Base-by-base conservation (phyloP, 768 basidiomycete species). In the Kwoniella europaea region DNA sequence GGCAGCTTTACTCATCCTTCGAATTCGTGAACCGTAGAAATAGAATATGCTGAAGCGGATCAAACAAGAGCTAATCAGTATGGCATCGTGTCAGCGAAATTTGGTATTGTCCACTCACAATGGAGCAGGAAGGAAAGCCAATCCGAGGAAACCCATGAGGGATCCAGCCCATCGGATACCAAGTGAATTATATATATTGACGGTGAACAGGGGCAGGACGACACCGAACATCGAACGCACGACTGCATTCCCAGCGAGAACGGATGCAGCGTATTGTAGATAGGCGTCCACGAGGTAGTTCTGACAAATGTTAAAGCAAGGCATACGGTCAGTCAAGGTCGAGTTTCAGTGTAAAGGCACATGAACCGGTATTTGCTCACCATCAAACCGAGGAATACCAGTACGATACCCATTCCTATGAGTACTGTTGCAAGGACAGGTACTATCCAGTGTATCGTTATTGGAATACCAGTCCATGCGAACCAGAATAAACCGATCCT, bases 1-100 rank as follows among this genome's bases (percentile, higher is more conserved):
- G 20, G 50, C 50, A 52, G 50, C 50, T 52, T 52, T 52, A 52
- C 50, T 52, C 50, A 52, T 52, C 20, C 50, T 52, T 52, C 50
- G 15, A 52, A 52, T 15, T 20, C 20, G 15, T 52, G 50, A 52
- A 52, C 50, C 50, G 50, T 52, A 52, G 20, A 16, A 52, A 52
- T 52, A 52, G 50, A 52, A 52, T 52, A 52, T 52, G 20, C 50
- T 52, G 20, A 52, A 52, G 50, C 35, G 35, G 35, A 4, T 35
- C 35, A 35, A 35, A 35, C 35, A 35, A 35, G 35, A 9, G 35
- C 35, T 35, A 6, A 35, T 35, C 35, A 35, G 35, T 35, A 35
- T 35, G 35, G 35, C 6, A 35, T 35, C 35, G 35, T 35, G 35
- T 35, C 35, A 35, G 4, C 35, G 35, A 35, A 7, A 9, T 6